phyloP scores from a whole-genome alignment of 108 stramenopile genomes.

The Epipyxis sp. region DNA sequence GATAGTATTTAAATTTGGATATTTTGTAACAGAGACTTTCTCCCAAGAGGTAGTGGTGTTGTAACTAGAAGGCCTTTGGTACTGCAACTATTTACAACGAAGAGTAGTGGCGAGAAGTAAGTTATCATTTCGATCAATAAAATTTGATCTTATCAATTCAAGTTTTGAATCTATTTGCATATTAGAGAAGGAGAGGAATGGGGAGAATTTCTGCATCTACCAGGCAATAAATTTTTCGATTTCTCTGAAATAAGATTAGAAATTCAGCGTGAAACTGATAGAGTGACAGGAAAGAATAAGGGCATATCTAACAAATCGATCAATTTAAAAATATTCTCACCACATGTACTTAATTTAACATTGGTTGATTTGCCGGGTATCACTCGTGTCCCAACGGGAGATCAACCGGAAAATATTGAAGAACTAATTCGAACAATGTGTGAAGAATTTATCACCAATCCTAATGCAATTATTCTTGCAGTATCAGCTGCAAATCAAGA shows the following conservation, averaged over 20 bases:
- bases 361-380: constrained; percentile 95
- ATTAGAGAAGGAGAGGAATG: constrained; percentile 66
- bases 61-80: constrained; percentile 91
- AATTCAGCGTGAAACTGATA: constrained; percentile 86
- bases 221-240: constrained; percentile 73
- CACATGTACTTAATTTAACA: constrained; percentile 89
- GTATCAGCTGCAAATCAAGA: constrained; percentile 90
- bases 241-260: constrained; percentile 84
- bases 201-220: constrained; percentile 93
- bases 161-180: too few relatives aligned
- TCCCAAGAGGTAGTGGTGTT: constrained; percentile 94
- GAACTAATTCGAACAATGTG: constrained; percentile 86
- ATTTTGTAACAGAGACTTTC: constrained; percentile 58
- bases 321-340: constrained; percentile 85
- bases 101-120: too few relatives aligned
- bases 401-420: constrained; percentile 94
- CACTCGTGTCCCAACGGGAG: constrained; percentile 87
- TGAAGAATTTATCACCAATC: constrained; percentile 79
- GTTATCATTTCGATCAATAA: too few relatives aligned
- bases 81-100: too few relatives aligned
- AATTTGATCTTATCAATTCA: too few relatives aligned
- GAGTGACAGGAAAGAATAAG: constrained; percentile 86
- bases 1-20: background rate
- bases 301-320: constrained; percentile 83
- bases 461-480: constrained; percentile 92